These are phyloP conservation scores for Pisolithus thermaeus DNA, from an alignment of 1,284 basidiomycete species.

Conservation along the genomic window DNA sequence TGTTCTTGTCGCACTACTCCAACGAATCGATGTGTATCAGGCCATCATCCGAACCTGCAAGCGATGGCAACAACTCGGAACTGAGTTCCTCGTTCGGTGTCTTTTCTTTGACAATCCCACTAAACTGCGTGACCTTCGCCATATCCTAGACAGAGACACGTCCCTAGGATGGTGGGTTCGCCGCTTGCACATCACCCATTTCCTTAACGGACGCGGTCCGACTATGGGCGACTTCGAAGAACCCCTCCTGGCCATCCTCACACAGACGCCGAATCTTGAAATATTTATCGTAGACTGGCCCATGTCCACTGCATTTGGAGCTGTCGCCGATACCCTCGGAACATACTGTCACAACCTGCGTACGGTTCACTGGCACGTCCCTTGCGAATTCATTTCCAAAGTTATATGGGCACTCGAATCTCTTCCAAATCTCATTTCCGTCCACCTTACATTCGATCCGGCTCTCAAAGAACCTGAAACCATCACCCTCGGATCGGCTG, in stretches of 20 bases:
- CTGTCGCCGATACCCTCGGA: slow-evolving; percentile 56
- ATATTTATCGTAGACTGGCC: slow-evolving; percentile 64
- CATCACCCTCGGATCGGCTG: slow-evolving; percentile 51
- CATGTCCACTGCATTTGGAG: slow-evolving; percentile 47
- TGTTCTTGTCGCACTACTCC: neutral
- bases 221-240: slow-evolving; percentile 27
- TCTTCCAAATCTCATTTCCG: slow-evolving; percentile 47
- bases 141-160: slow-evolving; percentile 43
- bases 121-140: slow-evolving; percentile 43
- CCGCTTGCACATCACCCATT: slow-evolving; percentile 56
- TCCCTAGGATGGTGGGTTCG: slow-evolving; percentile 60
- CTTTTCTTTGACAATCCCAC: slow-evolving; percentile 55
- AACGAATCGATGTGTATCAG: slow-evolving; percentile 28
- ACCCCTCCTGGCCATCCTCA: slow-evolving; percentile 46
- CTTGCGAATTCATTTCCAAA: slow-evolving; percentile 48
- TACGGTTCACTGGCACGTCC: slow-evolving; percentile 55
- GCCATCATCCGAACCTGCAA: slow-evolving; percentile 59
- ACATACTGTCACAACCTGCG: slow-evolving; percentile 44
- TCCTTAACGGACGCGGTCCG: slow-evolving; percentile 32
- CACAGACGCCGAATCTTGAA: slow-evolving; percentile 61
- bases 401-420: slow-evolving; percentile 63
- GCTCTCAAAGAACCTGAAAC: slow-evolving; percentile 23
- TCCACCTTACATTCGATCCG: slow-evolving; percentile 46
- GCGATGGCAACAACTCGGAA: slow-evolving; percentile 46
- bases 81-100: slow-evolving; percentile 59